Percentiles rank a stretch among this genome's conserved stretches.
These are phyloP conservation scores for Litchi chinensis DNA, from an alignment of 345 rosid genomes.

Conservation along the genomic window DNA sequence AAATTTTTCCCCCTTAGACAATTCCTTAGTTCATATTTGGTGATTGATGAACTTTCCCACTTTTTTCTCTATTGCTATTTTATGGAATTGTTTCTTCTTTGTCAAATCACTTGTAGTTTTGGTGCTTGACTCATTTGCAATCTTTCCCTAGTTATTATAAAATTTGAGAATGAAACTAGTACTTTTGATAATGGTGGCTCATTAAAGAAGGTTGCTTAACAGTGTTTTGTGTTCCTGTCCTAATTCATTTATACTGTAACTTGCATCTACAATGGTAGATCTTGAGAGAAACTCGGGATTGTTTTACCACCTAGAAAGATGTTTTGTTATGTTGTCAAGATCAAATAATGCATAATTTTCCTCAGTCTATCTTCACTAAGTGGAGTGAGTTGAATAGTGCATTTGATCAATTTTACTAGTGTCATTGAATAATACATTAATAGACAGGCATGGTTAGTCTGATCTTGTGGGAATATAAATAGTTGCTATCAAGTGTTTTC, in stretches of 20 bases:
- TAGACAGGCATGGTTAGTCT: conserved; percentile 1
- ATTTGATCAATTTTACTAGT: background rate
- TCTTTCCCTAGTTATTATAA: background rate
- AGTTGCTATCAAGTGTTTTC: conserved; percentile 3
- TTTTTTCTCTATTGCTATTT: background rate
- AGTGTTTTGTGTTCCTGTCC: background rate
- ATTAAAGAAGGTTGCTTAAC: background rate
- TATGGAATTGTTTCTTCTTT: background rate
- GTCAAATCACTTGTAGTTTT: background rate
- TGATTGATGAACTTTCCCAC: no score
- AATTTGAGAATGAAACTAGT: background rate
- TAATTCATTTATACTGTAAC: background rate
- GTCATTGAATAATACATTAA: conserved; percentile 9
- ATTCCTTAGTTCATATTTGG: background rate
- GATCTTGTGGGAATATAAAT: conserved; percentile 5
- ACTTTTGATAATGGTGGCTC: background rate
- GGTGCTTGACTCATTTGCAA: background rate
- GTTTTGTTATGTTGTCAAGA: background rate
- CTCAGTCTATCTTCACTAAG: background rate
- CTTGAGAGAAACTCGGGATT: background rate
- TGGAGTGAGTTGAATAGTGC: background rate
- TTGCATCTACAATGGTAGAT: background rate
- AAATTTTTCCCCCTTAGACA: background rate
- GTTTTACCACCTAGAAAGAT: background rate
- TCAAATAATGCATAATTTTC: background rate